Evolutionary conservation across 225 moss, liverwort and hornwort genomes (phyloP).

Genomic region (Marchantia polymorpha): DNA sequence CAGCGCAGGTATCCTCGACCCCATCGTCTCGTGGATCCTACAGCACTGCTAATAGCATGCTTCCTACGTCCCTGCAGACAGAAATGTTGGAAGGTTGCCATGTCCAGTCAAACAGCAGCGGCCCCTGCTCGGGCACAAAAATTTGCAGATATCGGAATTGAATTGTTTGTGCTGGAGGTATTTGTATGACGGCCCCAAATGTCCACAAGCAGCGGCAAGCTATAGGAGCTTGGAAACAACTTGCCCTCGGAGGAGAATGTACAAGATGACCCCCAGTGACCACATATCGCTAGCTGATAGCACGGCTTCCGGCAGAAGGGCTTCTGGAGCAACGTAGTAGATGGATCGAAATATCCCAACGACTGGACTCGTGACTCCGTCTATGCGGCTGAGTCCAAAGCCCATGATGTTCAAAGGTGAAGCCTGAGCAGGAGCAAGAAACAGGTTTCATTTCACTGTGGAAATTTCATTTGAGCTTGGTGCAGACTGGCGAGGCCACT

Average conservation of each 20-base stretch:
- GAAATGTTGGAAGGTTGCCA: neutral
- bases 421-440: conserved; percentile 28
- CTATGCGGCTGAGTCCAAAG: conserved; percentile 58
- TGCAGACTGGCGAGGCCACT: conserved; percentile 31
- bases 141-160: neutral
- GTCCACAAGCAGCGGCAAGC: neutral
- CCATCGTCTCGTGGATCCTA: neutral
- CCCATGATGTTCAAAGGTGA: conserved; percentile 44
- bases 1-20: neutral
- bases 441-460: conserved; percentile 47
- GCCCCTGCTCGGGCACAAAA: neutral
- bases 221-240: neutral
- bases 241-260: conserved; percentile 84
- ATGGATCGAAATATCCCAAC: conserved; percentile 88
- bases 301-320: conserved; percentile 45
- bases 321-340: conserved; percentile 84
- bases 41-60: neutral
- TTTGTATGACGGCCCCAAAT: too few relatives aligned
- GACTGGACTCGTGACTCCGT: conserved; percentile 56
- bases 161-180: neutral
- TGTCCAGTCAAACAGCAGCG: neutral
- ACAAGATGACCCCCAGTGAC: conserved; percentile 84
- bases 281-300: conserved; percentile 78
- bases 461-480: conserved; percentile 39
- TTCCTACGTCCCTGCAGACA: neutral